Percentiles rank a stretch among this genome's conserved stretches.
phyloP scores from a whole-genome alignment of 2,329 filamentous ascomycete genomes.

The Diplodia intermedia region DNA sequence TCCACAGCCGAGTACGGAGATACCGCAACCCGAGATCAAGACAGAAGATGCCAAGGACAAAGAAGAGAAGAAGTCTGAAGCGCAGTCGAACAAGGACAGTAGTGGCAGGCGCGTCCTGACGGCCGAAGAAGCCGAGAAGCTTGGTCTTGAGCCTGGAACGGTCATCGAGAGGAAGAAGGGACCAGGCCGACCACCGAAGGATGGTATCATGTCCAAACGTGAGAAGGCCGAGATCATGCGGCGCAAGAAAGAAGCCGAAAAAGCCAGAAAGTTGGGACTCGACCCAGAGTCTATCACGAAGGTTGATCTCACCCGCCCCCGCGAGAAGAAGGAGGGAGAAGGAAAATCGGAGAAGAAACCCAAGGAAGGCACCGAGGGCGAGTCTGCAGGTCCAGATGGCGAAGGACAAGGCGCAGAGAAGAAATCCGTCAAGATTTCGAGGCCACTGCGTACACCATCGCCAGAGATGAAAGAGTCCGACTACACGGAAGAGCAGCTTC shows the following conservation, averaged over 20 bases:
- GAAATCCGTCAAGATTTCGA: conserved; percentile 56
- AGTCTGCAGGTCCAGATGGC: conserved; percentile 31
- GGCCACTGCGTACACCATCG: conserved; percentile 63
- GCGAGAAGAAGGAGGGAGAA: conserved; percentile 47
- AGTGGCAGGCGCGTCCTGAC: conserved; percentile 38
- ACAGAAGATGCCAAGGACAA: conserved; percentile 27
- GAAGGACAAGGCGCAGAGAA: conserved; percentile 47
- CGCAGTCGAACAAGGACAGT: conserved; percentile 24
- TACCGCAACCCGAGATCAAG: conserved; percentile 33
- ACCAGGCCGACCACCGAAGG: conserved; percentile 81
- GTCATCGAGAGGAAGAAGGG: conserved; percentile 68
- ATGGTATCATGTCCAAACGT: conserved; percentile 82
- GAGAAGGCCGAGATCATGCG: conserved; percentile 71
- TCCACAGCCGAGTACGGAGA: conserved; percentile 30
- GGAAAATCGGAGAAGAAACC: conserved; percentile 39
- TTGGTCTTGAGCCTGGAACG: conserved; percentile 47
- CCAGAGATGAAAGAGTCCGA: conserved; percentile 69
- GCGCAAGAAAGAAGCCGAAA: conserved; percentile 57
- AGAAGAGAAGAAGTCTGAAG: conserved; percentile 29
- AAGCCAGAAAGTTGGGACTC: conserved; percentile 47
- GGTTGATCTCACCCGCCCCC: conserved; percentile 44
- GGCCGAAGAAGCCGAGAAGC: conserved; percentile 50
- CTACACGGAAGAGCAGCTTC: conserved; percentile 75
- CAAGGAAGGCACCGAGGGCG: conserved; percentile 44
- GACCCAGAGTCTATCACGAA: conserved; percentile 46